A percentile compares a stretch with the other conserved stretches of the same genome.
Evolutionary conservation across 257 asterid genomes (phyloP).

Genomic region (Solanum acaule): DNA sequence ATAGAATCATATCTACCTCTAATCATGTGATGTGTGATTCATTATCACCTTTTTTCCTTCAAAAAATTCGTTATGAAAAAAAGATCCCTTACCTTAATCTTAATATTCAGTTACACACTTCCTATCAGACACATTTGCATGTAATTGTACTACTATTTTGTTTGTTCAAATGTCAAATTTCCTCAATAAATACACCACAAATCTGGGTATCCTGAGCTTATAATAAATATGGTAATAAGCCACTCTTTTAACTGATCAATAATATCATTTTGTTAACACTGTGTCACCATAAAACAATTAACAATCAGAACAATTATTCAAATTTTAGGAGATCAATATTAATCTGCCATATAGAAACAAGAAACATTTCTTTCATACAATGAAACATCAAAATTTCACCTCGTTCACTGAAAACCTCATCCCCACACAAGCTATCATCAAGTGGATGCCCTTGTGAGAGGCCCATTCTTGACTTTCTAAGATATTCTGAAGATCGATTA

Average conservation of each 20-base stretch:
- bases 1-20: not conserved
- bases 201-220: not conserved
- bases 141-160: not conserved
- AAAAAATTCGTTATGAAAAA: not conserved
- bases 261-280: not conserved
- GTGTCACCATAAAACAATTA: not conserved
- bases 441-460: conserved; percentile 57
- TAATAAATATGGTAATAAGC: not conserved
- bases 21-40: not conserved
- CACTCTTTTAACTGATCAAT: not conserved
- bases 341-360: not conserved
- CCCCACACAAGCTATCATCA: conserved; percentile 51
- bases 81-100: not conserved
- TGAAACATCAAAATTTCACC: conserved; percentile 28
- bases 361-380: not conserved
- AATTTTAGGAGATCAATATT: not conserved
- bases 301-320: not conserved
- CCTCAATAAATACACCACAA: not conserved
- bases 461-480: conserved; percentile 79
- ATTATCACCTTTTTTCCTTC: not conserved
- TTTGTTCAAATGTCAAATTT: not conserved
- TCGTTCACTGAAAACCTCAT: conserved; percentile 52
- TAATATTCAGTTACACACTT: not conserved
- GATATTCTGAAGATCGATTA: conserved; percentile 62
- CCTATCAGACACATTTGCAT: not conserved